Evolutionary conservation across 2,329 filamentous ascomycete species (phyloP).

Genomic region (Myriosclerotinia curreyana): DNA sequence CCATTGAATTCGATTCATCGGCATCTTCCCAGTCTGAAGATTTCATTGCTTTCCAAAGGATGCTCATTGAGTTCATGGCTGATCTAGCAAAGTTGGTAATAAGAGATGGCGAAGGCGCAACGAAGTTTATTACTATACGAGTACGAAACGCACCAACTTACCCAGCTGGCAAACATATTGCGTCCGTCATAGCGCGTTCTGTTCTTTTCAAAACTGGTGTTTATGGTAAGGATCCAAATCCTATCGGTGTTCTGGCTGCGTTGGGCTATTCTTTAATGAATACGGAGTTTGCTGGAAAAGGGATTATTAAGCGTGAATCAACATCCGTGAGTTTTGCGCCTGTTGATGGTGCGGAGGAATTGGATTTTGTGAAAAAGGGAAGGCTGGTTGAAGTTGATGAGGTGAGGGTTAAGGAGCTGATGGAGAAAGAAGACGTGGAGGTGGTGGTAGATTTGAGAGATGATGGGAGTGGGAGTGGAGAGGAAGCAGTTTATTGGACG

Average conservation of each 20-base stretch:
- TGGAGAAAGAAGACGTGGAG: slow-evolving; percentile 5
- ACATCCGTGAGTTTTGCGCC: neutral
- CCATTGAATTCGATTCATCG: neutral
- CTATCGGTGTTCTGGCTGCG: neutral
- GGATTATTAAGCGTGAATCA: neutral
- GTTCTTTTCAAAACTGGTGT: neutral
- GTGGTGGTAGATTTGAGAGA: neutral
- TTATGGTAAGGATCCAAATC: neutral
- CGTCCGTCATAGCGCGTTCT: neutral
- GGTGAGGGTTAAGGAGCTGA: neutral
- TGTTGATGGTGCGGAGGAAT: neutral
- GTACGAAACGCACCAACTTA: neutral
- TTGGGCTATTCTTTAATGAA: neutral
- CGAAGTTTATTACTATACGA: neutral
- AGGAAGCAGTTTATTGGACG: slow-evolving; percentile 71
- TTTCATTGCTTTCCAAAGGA: neutral
- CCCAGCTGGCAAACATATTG: neutral
- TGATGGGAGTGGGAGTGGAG: neutral
- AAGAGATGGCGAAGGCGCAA: neutral
- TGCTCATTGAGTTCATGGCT: neutral
- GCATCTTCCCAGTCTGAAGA: neutral
- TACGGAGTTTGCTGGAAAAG: neutral
- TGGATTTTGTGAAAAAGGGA: neutral
- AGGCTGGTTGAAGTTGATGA: neutral
- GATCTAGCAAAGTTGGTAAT: neutral